Conservation (phyloP, 2,329 filamentous ascomycete species). For the Alternaria arborescens region DNA sequence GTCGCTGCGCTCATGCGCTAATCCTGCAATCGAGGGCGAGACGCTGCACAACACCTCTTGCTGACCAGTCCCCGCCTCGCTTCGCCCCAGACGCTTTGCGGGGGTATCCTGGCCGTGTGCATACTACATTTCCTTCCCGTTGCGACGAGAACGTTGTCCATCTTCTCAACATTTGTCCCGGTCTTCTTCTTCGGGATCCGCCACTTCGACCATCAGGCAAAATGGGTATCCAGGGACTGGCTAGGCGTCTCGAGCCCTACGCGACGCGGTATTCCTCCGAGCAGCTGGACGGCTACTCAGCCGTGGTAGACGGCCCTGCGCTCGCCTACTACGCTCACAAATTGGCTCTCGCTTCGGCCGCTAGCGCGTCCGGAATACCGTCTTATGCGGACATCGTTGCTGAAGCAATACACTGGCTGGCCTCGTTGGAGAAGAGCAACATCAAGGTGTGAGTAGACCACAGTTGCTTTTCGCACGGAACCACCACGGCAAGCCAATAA, state of each 20-base stretch:
- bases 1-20: slow-evolving; percentile 7
- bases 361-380: slow-evolving; percentile 32
- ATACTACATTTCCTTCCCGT: neutral
- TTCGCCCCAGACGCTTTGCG: neutral
- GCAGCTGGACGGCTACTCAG: slow-evolving; percentile 36
- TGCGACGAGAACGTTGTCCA: neutral
- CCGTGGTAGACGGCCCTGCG: slow-evolving; percentile 77
- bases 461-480: slow-evolving; percentile 20
- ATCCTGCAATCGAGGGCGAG: slow-evolving; percentile 7
- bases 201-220: slow-evolving; percentile 5
- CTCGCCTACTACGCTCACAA: slow-evolving; percentile 76
- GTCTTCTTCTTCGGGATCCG: neutral
- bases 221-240: slow-evolving; percentile 50
- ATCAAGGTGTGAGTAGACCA: slow-evolving; percentile 67
- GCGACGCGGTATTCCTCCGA: slow-evolving; percentile 32
- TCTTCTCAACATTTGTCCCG: slow-evolving; percentile 5
- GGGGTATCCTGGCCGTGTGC: neutral
- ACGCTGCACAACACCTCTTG: neutral
- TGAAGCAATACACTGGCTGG: slow-evolving; percentile 66
- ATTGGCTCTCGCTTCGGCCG: slow-evolving; percentile 53
- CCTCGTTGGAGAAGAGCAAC: slow-evolving; percentile 63
- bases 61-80: slow-evolving; percentile 4
- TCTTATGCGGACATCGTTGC: slow-evolving; percentile 69
- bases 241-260: slow-evolving; percentile 43
- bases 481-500: slow-evolving; percentile 20